These are phyloP conservation scores for Lactifluus echinatus DNA, from an alignment of 768 basidiomycete species.

Conservation along the genomic window DNA sequence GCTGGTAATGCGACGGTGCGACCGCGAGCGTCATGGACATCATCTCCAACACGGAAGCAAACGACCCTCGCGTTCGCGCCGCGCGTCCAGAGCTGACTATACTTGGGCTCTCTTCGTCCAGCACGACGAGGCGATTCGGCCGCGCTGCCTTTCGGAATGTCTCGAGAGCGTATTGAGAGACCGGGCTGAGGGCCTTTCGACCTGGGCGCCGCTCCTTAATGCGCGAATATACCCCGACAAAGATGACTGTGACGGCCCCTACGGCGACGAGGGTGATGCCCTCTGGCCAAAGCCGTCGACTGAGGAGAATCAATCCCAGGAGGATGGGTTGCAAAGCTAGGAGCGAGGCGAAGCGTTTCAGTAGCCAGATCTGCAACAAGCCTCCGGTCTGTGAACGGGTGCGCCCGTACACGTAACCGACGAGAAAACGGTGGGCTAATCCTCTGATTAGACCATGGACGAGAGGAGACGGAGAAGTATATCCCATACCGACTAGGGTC, in stretches of 20 bases:
- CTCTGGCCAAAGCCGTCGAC: slow-evolving; percentile 60
- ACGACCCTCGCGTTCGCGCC: slow-evolving; percentile 52
- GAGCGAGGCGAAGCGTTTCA: slow-evolving; percentile 64
- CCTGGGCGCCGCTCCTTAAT: slow-evolving; percentile 44
- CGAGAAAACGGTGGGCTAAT: slow-evolving; percentile 69
- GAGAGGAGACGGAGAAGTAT: background rate
- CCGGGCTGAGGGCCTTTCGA: slow-evolving; percentile 40
- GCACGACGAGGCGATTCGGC: slow-evolving; percentile 28
- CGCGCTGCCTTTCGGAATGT: slow-evolving; percentile 41
- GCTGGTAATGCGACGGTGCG: slow-evolving; percentile 48
- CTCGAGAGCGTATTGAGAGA: slow-evolving; percentile 49
- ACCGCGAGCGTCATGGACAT: slow-evolving; percentile 74
- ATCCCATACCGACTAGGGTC: slow-evolving; percentile 50
- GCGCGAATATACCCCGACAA: slow-evolving; percentile 52
- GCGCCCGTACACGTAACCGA: slow-evolving; percentile 70
- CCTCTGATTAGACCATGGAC: background rate
- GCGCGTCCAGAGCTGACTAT: slow-evolving; percentile 33
- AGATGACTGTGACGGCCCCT: slow-evolving; percentile 43
- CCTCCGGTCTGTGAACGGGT: slow-evolving; percentile 71
- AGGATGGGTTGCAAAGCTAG: slow-evolving; percentile 66
- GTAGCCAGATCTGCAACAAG: slow-evolving; percentile 62
- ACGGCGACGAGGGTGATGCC: slow-evolving; percentile 53
- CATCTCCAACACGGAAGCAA: slow-evolving; percentile 79
- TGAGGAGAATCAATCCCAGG: slow-evolving; percentile 64
- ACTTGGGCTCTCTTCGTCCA: slow-evolving; percentile 46